Conservation (phyloP, 345 rosid genomes). For the Hibiscus tridactylites region DNA sequence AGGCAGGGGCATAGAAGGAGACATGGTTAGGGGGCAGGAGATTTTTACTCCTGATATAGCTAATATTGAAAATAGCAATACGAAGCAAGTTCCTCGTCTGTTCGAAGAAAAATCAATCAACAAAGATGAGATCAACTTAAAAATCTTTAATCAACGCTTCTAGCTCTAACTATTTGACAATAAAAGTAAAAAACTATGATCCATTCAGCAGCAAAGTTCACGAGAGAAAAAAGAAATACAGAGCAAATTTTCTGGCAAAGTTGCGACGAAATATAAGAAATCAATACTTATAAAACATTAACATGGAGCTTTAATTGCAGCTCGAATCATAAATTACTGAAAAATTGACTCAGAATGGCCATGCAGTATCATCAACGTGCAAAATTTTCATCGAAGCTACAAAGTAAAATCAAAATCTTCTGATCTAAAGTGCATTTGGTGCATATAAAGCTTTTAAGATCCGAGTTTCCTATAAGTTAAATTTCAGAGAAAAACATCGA, state of each 20-base stretch:
- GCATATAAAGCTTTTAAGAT: background rate
- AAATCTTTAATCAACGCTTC: background rate
- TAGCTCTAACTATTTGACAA: background rate
- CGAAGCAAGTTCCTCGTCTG: constrained; percentile 91
- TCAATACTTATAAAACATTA: background rate
- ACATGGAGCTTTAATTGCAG: background rate
- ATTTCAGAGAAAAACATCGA: background rate
- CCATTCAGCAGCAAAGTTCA: background rate
- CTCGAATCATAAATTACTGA: background rate
- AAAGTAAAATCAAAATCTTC: background rate
- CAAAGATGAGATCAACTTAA: constrained; percentile 6
- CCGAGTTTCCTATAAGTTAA: background rate
- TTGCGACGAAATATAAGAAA: background rate
- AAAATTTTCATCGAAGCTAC: background rate
- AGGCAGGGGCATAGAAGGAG: too few species aligned
- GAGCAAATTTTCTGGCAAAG: background rate
- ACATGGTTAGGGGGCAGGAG: too few species aligned
- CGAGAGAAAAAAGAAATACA: background rate
- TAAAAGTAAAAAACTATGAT: background rate
- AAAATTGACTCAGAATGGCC: background rate
- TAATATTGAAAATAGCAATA: constrained; percentile 88
- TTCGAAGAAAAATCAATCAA: constrained; percentile 1
- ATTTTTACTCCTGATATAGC: constrained; percentile 92
- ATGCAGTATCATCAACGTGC: background rate
- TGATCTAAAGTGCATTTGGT: background rate